These are phyloP conservation scores for Piper betle DNA, from an alignment of 164 flowering plant genomes.

Conservation along the genomic window DNA sequence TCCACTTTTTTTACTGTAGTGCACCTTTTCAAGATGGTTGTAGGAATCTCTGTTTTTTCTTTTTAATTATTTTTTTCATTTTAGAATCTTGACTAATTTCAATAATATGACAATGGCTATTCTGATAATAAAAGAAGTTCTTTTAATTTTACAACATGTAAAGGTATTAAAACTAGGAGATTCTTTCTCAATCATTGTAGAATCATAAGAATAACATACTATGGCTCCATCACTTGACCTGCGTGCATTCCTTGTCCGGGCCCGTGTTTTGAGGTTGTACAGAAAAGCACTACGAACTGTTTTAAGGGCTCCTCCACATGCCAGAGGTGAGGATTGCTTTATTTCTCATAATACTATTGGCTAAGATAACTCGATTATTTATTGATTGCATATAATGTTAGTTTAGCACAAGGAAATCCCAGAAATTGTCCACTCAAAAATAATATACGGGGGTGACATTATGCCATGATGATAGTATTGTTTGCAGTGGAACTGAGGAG, in stretches of 20 bases:
- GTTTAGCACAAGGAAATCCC: no score
- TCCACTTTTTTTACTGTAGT: no score
- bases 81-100: neutral
- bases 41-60: no score
- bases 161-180: neutral
- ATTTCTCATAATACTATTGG: neutral
- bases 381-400: no score
- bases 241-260: slow-evolving; percentile 68
- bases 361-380: neutral
- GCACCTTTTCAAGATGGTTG: no score
- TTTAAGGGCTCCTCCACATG: slow-evolving; percentile 47
- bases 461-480: neutral
- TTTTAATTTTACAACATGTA: no score
- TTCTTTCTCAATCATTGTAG: neutral
- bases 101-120: neutral
- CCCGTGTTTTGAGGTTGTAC: slow-evolving; percentile 78
- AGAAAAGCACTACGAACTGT: slow-evolving; percentile 63
- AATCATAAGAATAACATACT: neutral
- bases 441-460: neutral
- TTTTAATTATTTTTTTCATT: no score
- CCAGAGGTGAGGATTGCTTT: slow-evolving; percentile 40
- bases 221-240: slow-evolving; percentile 18
- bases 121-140: neutral
- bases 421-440: neutral
- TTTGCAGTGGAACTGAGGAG: slow-evolving; percentile 53